A percentile compares a stretch with the other conserved stretches of the same genome.
Evolutionary conservation across 768 basidiomycete genomes (phyloP).

Genomic region (Russula sp.): DNA sequence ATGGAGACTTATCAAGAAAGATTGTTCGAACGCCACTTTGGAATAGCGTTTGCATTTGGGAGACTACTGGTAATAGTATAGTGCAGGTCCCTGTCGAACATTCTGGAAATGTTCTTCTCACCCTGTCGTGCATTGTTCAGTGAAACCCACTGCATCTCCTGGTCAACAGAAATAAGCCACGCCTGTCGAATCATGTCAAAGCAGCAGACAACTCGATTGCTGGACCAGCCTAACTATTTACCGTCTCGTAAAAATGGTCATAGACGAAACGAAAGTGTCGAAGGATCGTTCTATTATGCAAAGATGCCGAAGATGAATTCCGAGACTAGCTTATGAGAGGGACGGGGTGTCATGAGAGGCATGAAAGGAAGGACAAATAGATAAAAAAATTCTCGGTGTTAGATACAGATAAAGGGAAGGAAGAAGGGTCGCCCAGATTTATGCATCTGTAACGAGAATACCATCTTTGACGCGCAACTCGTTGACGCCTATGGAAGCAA

Average conservation of each 20-base stretch:
- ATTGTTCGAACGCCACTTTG: neutral
- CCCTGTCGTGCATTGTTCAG: no score
- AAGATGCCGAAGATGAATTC: slow-evolving; percentile 1
- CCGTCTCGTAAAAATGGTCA: neutral
- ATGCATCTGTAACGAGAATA: neutral
- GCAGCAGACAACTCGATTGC: neutral
- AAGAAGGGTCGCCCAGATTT: neutral
- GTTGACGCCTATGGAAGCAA: slow-evolving; percentile 6
- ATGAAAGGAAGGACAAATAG: slow-evolving; percentile 1
- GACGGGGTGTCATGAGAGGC: slow-evolving; percentile 12
- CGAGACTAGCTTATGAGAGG: slow-evolving; percentile 15
- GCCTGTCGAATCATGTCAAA: neutral
- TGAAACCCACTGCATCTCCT: no score
- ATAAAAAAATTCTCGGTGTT: neutral
- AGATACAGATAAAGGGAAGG: neutral
- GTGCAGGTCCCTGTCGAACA: neutral
- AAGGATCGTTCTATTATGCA: slow-evolving; percentile 16
- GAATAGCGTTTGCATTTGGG: neutral
- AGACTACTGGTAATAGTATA: neutral
- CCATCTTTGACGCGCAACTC: slow-evolving; percentile 20
- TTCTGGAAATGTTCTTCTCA: neutral
- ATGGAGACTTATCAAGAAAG: neutral
- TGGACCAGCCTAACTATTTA: neutral
- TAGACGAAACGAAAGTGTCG: neutral
- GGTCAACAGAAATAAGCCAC: no score